Evolutionary conservation across 768 basidiomycete genomes (phyloP).

Genomic region (Lactarius akahatsu): DNA sequence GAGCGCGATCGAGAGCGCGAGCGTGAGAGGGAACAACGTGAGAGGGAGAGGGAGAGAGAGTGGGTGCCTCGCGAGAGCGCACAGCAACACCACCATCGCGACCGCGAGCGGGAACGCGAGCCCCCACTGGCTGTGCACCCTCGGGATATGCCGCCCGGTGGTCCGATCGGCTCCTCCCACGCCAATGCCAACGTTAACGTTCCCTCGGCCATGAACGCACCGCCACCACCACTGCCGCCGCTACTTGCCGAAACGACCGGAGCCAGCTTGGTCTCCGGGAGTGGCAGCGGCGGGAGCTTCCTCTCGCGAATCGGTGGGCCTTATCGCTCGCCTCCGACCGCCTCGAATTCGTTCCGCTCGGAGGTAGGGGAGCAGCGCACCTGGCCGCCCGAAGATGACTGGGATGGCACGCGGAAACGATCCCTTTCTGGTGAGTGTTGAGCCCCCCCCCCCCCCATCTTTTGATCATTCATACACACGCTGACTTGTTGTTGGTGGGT

Average conservation of each 20-base stretch:
- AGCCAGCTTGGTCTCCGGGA: neutral
- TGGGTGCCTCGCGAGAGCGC: conserved; percentile 26
- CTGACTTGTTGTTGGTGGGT: neutral
- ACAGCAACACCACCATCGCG: conserved; percentile 20
- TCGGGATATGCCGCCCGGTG: conserved; percentile 17
- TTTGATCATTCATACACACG: neutral
- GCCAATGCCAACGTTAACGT: neutral
- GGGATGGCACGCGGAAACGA: conserved; percentile 64
- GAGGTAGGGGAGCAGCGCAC: conserved; percentile 26
- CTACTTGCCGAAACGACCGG: conserved; percentile 8
- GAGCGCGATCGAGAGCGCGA: conserved; percentile 54
- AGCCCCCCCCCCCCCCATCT: too few species aligned
- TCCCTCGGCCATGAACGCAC: neutral
- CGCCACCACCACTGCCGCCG: conserved; percentile 4
- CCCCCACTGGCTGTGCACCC: conserved; percentile 1
- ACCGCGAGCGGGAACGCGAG: conserved; percentile 17
- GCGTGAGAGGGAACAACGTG: conserved; percentile 33
- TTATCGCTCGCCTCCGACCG: conserved; percentile 42
- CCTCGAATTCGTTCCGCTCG: conserved; percentile 22
- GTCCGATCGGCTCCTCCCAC: neutral
- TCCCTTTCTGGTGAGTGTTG: conserved; percentile 57
- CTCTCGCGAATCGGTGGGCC: conserved; percentile 64
- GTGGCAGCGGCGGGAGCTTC: conserved; percentile 38
- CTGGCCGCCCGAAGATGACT: conserved; percentile 53
- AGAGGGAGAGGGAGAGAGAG: conserved; percentile 15